phyloP scores from a whole-genome alignment of 805 yeast species.

The Ogataea sp. region DNA sequence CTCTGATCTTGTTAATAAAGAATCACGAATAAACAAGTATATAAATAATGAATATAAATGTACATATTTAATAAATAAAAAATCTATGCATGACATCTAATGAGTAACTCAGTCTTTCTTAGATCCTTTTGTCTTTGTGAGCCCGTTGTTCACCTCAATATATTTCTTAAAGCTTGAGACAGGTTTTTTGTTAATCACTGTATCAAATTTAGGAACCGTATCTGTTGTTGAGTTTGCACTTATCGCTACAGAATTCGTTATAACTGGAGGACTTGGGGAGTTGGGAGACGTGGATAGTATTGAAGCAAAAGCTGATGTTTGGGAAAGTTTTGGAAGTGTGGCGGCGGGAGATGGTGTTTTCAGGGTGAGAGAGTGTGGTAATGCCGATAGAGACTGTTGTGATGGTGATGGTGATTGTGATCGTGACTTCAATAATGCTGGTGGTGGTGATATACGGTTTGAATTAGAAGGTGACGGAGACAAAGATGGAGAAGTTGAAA shows the following conservation, averaged over 20 bases:
- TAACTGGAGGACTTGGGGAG: too few relatives aligned
- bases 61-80: too few relatives aligned
- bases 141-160: constrained; percentile 8
- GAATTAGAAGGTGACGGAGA: too few relatives aligned
- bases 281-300: constrained; percentile 1
- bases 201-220: constrained; percentile 1
- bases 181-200: neutral
- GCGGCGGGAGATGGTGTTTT: constrained; percentile 1
- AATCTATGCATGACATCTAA: too few relatives aligned
- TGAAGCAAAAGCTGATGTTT: constrained; percentile 1
- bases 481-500: constrained; percentile 1
- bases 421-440: neutral
- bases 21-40: neutral
- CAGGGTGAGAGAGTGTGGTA: neutral
- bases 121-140: constrained; percentile 19
- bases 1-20: neutral
- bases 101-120: constrained; percentile 24
- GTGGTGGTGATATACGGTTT: neutral
- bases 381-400: neutral
- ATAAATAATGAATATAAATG: neutral
- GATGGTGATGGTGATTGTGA: neutral
- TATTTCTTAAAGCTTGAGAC: constrained; percentile 8
- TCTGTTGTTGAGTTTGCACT: neutral
- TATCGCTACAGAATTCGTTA: constrained; percentile 1
- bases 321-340: neutral